phyloP scores from a whole-genome alignment of 495 filamentous ascomycete genomes.

The Aspergillus leporis region DNA sequence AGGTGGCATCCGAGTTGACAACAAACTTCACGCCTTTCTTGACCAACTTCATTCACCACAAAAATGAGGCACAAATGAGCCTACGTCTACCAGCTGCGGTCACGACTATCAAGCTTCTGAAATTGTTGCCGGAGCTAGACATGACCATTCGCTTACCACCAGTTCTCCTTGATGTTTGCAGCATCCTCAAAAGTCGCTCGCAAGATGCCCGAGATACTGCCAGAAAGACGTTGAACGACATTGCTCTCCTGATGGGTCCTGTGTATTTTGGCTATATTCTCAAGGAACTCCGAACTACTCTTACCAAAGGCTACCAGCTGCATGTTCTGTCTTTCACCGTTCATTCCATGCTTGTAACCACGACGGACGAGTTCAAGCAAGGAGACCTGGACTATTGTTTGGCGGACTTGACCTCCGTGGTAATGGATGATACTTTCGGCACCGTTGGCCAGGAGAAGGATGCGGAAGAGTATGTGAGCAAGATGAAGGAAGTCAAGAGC shows the following conservation, averaged over 20 bases:
- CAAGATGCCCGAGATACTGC: slow-evolving; percentile 90
- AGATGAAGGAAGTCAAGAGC: slow-evolving; percentile 96
- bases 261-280: slow-evolving; percentile 87
- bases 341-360: slow-evolving; percentile 82
- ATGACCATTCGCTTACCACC: slow-evolving; percentile 72
- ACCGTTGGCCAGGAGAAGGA: slow-evolving; percentile 97
- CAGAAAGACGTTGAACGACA: slow-evolving; percentile 80
- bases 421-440: slow-evolving; percentile 98
- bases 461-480: slow-evolving; percentile 89
- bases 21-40: slow-evolving; percentile 75
- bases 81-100: slow-evolving; percentile 85
- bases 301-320: slow-evolving; percentile 84
- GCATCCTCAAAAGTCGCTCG: slow-evolving; percentile 85
- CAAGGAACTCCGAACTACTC: slow-evolving; percentile 81
- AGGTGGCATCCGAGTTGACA: slow-evolving; percentile 71
- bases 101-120: slow-evolving; percentile 80
- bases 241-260: slow-evolving; percentile 75
- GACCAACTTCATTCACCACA: slow-evolving; percentile 81
- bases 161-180: slow-evolving; percentile 86
- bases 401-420: slow-evolving; percentile 69
- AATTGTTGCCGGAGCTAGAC: slow-evolving; percentile 70
- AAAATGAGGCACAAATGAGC: slow-evolving; percentile 90
- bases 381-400: slow-evolving; percentile 92
- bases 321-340: slow-evolving; percentile 95
- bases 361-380: slow-evolving; percentile 69